Conservation (phyloP, 2,329 filamentous ascomycete genomes). For the Ophidiomyces ophidiicola region DNA sequence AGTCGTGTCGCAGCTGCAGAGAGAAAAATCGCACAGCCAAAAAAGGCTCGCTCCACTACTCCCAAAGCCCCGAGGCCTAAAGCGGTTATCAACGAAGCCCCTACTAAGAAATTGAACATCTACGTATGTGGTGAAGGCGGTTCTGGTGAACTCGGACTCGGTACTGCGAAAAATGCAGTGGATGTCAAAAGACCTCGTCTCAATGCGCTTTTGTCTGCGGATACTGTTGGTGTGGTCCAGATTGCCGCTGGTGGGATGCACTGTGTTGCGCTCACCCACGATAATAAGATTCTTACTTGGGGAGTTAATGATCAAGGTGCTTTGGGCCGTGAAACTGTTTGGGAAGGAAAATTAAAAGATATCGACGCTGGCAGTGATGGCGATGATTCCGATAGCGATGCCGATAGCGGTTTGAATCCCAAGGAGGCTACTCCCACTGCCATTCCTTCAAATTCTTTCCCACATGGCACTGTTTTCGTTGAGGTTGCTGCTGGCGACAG, state of each 20-base stretch:
- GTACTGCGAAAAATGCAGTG: slow-evolving; percentile 51
- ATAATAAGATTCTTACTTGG: slow-evolving; percentile 76
- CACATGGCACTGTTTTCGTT: slow-evolving; percentile 43
- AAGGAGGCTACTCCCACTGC: slow-evolving; percentile 43
- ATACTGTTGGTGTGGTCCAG: slow-evolving; percentile 56
- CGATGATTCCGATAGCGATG: slow-evolving; percentile 39
- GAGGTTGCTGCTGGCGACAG: slow-evolving; percentile 49
- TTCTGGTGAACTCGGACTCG: slow-evolving; percentile 72
- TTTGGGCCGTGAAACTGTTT: slow-evolving; percentile 60
- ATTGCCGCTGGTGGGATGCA: slow-evolving; percentile 76
- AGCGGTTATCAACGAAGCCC: slow-evolving; percentile 49
- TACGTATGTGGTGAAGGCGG: slow-evolving; percentile 71
- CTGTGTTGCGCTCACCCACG: slow-evolving; percentile 59
- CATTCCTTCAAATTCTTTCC: slow-evolving; percentile 39
- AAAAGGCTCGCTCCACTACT: slow-evolving; percentile 16
- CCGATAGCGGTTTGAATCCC: slow-evolving; percentile 45
- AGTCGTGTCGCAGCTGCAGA: slow-evolving; percentile 14
- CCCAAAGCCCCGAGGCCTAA: slow-evolving; percentile 13
- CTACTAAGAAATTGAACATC: slow-evolving; percentile 49
- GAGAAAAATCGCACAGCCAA: slow-evolving; percentile 5
- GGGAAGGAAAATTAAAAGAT: slow-evolving; percentile 51
- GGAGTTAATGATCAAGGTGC: slow-evolving; percentile 79
- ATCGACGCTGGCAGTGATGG: slow-evolving; percentile 41
- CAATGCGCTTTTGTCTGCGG: slow-evolving; percentile 47
- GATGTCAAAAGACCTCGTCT: slow-evolving; percentile 64